Base-by-base conservation (phyloP, 2,329 filamentous ascomycete species). In the Dothideomycetes sp. region DNA sequence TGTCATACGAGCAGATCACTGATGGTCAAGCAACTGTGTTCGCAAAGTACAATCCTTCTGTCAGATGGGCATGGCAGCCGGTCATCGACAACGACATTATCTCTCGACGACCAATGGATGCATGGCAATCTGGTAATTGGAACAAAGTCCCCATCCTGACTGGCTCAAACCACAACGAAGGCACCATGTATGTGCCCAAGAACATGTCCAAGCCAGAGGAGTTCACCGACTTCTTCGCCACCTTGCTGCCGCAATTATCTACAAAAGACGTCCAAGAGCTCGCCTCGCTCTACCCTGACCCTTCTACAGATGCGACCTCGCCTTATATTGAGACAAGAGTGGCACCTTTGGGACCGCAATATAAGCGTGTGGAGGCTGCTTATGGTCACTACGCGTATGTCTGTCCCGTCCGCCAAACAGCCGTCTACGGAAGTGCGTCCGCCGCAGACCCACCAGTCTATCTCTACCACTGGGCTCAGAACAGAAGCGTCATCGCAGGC, bases 131-230 rank as follows among this genome's bases (percentile, higher is more conserved):
- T 1, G 63, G 68, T 1, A 56, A 62, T 12, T 73, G 68, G 53
- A 65, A 78, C 47, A 66, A 67, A 46, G 64, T 79, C 5, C 75
- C 77, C 5, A 69, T 85, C 36, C 60, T 86, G 36, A 83, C 79
- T 0, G 81, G 81, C 5, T 85, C 78, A 63, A 79, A 78, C 57
- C 73, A 75, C 30, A 77, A 84, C 50, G 81, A 86, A 55, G 81
- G 80, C 12, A 69, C 75, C 1, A 55, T 66, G 29, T 85, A 84
- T 52, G 72, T 84, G 1, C 71, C 77, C 0, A 55, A 62, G 11
- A 49, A 55, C 5, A 64, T 71, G 38, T 59, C 64, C 11, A 63
- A 62, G 2, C 60, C 69, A 9, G 58, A 55, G 0, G 66, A 77
- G 9, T 80, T 84, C 53, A 64, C 64, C 3, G 43, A 55, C 3